phyloP scores from a whole-genome alignment of 1,139 yeast genomes.

The Suhomyces chickasaworum region DNA sequence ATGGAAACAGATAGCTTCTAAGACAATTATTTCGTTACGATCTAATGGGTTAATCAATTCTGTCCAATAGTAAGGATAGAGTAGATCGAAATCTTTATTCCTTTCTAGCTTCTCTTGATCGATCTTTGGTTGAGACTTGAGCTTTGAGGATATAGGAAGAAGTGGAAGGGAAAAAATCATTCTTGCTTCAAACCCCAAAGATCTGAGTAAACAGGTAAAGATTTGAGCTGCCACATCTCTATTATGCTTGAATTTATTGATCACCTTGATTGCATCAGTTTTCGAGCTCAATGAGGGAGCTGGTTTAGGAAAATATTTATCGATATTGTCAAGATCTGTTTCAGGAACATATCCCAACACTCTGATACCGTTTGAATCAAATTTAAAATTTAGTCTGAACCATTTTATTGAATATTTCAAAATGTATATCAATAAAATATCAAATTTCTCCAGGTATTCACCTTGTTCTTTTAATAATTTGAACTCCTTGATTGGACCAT shows the following conservation, averaged over 20 bases:
- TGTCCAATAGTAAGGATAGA: constrained; percentile 46
- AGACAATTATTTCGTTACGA: constrained; percentile 27
- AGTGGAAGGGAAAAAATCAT: constrained; percentile 40
- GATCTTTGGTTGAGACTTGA: constrained; percentile 28
- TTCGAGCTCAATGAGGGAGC: constrained; percentile 20
- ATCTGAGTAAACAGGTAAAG: constrained; percentile 34
- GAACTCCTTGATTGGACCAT: constrained; percentile 20
- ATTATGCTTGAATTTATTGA: constrained; percentile 35
- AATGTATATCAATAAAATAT: constrained; percentile 32
- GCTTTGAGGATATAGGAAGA: constrained; percentile 21
- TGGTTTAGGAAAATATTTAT: constrained; percentile 26
- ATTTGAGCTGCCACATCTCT: constrained; percentile 43
- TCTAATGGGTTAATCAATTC: constrained; percentile 40
- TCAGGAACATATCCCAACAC: constrained; percentile 35
- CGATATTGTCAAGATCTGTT: constrained; percentile 5
- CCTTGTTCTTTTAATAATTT: not conserved
- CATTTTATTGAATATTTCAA: constrained; percentile 41
- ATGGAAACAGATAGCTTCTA: constrained; percentile 38
- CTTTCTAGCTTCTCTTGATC: constrained; percentile 24
- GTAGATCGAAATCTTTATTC: constrained; percentile 38
- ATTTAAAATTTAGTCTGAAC: constrained; percentile 38
- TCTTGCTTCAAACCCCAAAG: constrained; percentile 37
- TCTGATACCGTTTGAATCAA: constrained; percentile 37
- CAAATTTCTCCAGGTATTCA: constrained; percentile 16
- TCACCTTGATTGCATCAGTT: constrained; percentile 20